Conservation (phyloP, 2,329 filamentous ascomycete species). For the Colletotrichum liriopes region DNA sequence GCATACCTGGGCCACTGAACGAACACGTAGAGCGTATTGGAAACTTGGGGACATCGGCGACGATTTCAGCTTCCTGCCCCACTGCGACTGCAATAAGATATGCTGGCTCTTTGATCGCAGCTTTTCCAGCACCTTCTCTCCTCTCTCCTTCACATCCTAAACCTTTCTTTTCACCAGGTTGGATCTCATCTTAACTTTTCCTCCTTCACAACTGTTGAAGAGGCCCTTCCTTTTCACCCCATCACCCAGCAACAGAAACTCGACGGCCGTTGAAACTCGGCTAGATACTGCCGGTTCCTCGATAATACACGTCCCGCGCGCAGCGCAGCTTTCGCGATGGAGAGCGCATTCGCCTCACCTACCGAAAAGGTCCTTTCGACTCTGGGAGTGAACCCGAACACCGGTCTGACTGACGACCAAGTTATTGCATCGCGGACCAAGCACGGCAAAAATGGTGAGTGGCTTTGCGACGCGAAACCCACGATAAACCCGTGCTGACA, state of each 20-base stretch:
- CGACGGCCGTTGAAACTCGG: conserved; percentile 30
- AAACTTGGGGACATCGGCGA: conserved; percentile 42
- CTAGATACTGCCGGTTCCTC: conserved; percentile 33
- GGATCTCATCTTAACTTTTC: conserved; percentile 19
- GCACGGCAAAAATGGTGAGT: conserved; percentile 77
- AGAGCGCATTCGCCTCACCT: conserved; percentile 73
- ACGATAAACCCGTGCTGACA: conserved; percentile 39
- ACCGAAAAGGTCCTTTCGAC: conserved; percentile 71
- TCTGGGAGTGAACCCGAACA: conserved; percentile 69
- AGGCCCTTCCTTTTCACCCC: neutral
- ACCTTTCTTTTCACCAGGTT: conserved; percentile 12
- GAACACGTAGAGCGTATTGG: conserved; percentile 45
- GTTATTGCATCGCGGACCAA: conserved; percentile 69
- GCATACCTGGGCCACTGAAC: conserved; percentile 40
- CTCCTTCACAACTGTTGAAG: conserved; percentile 4
- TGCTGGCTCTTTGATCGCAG: conserved; percentile 35
- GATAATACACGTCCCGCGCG: conserved; percentile 39
- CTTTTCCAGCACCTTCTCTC: conserved; percentile 36
- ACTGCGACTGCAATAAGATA: conserved; percentile 43
- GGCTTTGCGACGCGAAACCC: conserved; percentile 28
- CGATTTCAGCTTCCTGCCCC: conserved; percentile 43
- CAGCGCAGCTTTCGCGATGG: conserved; percentile 62
- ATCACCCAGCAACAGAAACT: conserved; percentile 1
- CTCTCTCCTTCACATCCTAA: conserved; percentile 29
- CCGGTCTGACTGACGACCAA: conserved; percentile 73